Evolutionary conservation across 1,139 yeast genomes (phyloP).

Genomic region (Saccharomyces hybrid): DNA sequence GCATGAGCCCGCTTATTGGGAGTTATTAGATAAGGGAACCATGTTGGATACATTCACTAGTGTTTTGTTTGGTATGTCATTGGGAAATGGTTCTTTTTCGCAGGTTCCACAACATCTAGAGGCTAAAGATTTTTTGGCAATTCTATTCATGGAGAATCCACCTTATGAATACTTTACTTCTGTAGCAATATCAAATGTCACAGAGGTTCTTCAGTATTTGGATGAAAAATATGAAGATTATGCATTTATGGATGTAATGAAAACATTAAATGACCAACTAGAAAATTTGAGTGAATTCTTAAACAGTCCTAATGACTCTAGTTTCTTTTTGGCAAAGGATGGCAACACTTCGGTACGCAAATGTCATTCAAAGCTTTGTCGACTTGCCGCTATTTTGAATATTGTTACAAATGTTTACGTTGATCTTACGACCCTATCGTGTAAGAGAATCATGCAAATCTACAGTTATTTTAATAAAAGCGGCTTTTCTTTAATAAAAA

Average conservation of each 20-base stretch:
- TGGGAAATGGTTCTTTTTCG: conserved; percentile 39
- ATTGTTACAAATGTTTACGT: conserved; percentile 49
- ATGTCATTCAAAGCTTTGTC: conserved; percentile 33
- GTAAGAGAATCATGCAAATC: conserved; percentile 43
- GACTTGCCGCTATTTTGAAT: conserved; percentile 38
- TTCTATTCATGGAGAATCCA: conserved; percentile 38
- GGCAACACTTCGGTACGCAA: conserved; percentile 23
- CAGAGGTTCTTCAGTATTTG: conserved; percentile 47
- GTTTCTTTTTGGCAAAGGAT: conserved; percentile 35
- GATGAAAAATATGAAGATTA: conserved; percentile 51
- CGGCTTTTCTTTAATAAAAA: conserved; percentile 34
- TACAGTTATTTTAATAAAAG: conserved; percentile 38
- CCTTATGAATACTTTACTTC: conserved; percentile 58
- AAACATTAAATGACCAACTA: conserved; percentile 31
- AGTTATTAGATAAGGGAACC: conserved; percentile 29
- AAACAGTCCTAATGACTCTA: conserved; percentile 25
- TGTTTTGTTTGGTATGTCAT: conserved; percentile 29
- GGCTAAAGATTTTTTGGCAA: conserved; percentile 40
- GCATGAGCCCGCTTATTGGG: conserved; percentile 47
- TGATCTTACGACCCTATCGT: conserved; percentile 43
- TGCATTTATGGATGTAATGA: conserved; percentile 37
- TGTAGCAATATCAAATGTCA: conserved; percentile 45
- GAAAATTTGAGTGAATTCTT: conserved; percentile 35
- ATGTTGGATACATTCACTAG: conserved; percentile 30
- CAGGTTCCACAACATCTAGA: conserved; percentile 38